Evolutionary conservation across 2,329 filamentous ascomycete species (phyloP).

Genomic region (Botrytis galanthina): DNA sequence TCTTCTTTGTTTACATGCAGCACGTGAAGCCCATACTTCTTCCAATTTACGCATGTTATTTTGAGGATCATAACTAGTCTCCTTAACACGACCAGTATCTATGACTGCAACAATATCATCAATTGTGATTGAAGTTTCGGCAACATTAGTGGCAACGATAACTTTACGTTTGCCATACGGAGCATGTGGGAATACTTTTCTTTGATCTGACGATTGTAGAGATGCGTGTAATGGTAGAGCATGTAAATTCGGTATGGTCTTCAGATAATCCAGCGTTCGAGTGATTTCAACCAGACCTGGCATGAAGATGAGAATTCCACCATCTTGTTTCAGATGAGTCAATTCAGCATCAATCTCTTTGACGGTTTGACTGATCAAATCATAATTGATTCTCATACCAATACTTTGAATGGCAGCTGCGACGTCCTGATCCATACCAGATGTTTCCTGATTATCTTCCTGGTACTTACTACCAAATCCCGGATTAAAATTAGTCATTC

Average conservation of each 20-base stretch:
- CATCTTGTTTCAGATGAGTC: constrained; percentile 60
- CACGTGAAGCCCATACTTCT: constrained; percentile 91
- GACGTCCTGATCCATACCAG: constrained; percentile 54
- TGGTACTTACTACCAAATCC: constrained; percentile 41
- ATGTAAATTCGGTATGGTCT: constrained; percentile 64
- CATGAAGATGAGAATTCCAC: constrained; percentile 92
- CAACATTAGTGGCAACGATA: constrained; percentile 93
- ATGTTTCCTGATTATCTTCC: constrained; percentile 45
- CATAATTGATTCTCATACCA: constrained; percentile 87
- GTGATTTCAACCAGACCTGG: constrained; percentile 92
- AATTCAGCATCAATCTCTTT: constrained; percentile 78
- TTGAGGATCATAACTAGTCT: constrained; percentile 87
- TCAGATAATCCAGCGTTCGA: constrained; percentile 68
- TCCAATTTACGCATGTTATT: constrained; percentile 93
- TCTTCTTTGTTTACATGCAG: constrained; percentile 90
- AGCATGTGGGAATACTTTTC: constrained; percentile 74
- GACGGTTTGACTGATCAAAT: constrained; percentile 77
- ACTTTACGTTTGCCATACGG: constrained; percentile 84
- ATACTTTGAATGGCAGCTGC: constrained; percentile 70
- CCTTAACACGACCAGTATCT: constrained; percentile 92
- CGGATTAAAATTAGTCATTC: constrained; percentile 69
- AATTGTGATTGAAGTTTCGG: constrained; percentile 97
- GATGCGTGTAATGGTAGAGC: constrained; percentile 90
- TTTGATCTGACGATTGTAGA: constrained; percentile 82
- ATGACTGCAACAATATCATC: constrained; percentile 96